Evolutionary conservation across 2,329 filamentous ascomycete species (phyloP), one percentile per base, ranked within the genome.

Genomic region (Cladophialophora exuberans): DNA sequence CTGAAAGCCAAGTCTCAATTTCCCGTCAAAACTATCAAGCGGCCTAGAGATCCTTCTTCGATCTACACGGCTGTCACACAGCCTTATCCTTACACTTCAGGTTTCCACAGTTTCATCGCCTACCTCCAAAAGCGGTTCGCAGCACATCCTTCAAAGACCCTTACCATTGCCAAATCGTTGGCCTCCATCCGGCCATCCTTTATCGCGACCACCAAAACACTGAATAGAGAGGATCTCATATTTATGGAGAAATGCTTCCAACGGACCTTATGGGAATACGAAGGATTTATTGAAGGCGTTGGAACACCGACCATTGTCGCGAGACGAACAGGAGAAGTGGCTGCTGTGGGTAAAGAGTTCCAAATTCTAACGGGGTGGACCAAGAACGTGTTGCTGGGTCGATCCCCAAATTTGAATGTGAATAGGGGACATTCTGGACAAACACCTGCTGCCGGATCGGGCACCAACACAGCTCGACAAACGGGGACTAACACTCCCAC

Each of bases 191-290:
- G 94, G 6, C 93, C 94, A 1, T 94, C 91, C 0, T 94, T 99
- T 69, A 93, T 97, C 60, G 87, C 91, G 9, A 95, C 90, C 59
- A 96, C 90, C 17, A 89, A 89, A 66, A 91, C 90, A n/a, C 77
- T 97, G 57, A 92, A 90, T 61, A 80, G 86, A 15, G 87, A 94
- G 66, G 94, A 99, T 71, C 78, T 97, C 23, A 86, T 99, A 18
- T 97, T 97, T 71, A 96, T 96, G 88, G 94, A 99, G 71, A 96
- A 96, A 73, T 95, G 89, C 66, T 90, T 97, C 68, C 94, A 99
- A 72, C 84, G 94, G 31, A 95, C 90, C 0, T 79, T 97, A 9
- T 90, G 91, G 67, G 91, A 96, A 69, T 95, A 96, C 66, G 90
- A 97, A 68, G 90, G 96, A 62, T 94, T 95, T 63, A 88, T 97